phyloP scores from a whole-genome alignment of 768 basidiomycete genomes.

The Krasilnikovozyma curviuscula region DNA sequence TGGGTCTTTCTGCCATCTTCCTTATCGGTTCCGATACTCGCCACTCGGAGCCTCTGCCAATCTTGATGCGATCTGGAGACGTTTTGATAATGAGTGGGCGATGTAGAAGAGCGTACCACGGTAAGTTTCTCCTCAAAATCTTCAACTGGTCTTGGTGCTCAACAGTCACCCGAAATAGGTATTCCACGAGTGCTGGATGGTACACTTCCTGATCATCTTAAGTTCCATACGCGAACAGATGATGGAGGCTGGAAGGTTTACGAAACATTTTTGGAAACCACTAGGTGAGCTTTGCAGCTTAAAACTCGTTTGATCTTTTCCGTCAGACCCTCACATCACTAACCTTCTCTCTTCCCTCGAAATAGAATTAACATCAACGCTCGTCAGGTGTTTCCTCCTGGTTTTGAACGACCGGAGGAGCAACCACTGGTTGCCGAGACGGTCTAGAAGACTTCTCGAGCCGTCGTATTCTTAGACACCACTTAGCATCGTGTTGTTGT shows the following conservation, averaged over 20 bases:
- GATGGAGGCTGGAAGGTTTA: background rate
- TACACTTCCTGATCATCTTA: conserved; percentile 40
- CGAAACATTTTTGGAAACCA: conserved; percentile 1
- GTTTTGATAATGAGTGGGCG: conserved; percentile 83
- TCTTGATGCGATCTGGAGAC: conserved; percentile 80
- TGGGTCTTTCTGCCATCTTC: conserved; percentile 77
- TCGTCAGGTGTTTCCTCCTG: conserved; percentile 36
- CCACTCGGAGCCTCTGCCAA: conserved; percentile 52
- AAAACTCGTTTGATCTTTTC: background rate
- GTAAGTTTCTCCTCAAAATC: too few species aligned
- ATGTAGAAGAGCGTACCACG: conserved; percentile 75
- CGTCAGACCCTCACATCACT: background rate
- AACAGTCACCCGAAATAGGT: conserved; percentile 30
- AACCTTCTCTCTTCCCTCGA: background rate
- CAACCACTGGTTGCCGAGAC: too few species aligned
- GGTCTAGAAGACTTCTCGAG: too few species aligned
- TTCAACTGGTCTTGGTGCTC: background rate
- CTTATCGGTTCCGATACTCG: conserved; percentile 70
- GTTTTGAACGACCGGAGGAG: background rate
- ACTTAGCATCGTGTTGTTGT: too few species aligned
- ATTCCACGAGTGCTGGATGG: conserved; percentile 72
- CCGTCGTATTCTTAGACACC: too few species aligned
- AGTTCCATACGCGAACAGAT: background rate
- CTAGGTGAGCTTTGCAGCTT: conserved; percentile 4
- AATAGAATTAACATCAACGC: conserved; percentile 73